A percentile compares a stretch with the other conserved stretches of the same genome.
Evolutionary conservation across 768 basidiomycete species (phyloP).

Genomic region (Astraeus odoratus): DNA sequence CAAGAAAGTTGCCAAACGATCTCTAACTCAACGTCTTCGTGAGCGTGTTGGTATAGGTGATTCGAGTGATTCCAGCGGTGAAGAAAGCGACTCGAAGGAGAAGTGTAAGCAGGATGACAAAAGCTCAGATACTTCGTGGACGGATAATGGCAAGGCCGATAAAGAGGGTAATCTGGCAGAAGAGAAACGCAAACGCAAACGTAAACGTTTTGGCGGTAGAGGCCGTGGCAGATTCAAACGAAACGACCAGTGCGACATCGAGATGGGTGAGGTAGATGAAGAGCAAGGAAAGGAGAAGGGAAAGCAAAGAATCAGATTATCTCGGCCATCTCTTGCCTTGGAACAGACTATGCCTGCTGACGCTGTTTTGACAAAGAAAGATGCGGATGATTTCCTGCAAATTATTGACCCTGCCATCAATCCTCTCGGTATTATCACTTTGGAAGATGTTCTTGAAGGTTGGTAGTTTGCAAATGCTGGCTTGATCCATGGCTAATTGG

Average conservation of each 20-base stretch:
- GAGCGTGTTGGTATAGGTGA: conserved; percentile 70
- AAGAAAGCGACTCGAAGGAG: conserved; percentile 21
- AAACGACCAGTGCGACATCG: conserved; percentile 18
- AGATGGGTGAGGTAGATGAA: conserved; percentile 15
- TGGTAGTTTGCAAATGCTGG: conserved; percentile 1
- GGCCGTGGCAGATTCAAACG: conserved; percentile 11
- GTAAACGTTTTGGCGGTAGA: conserved; percentile 6
- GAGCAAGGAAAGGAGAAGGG: conserved; percentile 11
- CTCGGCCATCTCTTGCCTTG: conserved; percentile 34
- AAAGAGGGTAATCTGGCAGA: conserved; percentile 16
- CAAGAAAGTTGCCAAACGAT: conserved; percentile 77
- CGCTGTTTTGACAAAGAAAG: conserved; percentile 69
- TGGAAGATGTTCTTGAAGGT: conserved; percentile 92
- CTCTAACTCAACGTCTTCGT: conserved; percentile 71
- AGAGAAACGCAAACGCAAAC: conserved; percentile 10
- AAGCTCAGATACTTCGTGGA: conserved; percentile 24
- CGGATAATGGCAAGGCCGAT: conserved; percentile 28
- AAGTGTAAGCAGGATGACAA: conserved; percentile 14
- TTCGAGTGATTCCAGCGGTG: conserved; percentile 44
- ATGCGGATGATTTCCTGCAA: conserved; percentile 80
- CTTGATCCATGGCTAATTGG: background rate
- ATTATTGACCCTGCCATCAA: conserved; percentile 74
- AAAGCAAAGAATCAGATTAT: conserved; percentile 23
- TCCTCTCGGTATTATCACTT: conserved; percentile 86
- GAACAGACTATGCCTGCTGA: conserved; percentile 90